phyloP scores from a whole-genome alignment of 2,329 filamentous ascomycete species.

The Diaporthe sp. region DNA sequence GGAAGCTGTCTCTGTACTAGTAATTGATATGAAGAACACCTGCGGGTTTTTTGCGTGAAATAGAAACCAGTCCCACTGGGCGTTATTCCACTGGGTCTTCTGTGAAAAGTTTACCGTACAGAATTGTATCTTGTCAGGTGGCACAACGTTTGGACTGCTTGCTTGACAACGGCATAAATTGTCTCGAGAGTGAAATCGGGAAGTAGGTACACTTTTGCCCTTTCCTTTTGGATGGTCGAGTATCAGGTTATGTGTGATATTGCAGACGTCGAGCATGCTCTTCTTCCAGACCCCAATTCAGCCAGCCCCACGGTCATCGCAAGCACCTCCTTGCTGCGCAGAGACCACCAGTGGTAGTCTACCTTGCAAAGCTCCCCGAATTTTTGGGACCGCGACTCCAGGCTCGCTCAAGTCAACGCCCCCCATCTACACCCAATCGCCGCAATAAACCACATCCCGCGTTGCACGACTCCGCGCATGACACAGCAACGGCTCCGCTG shows the following conservation, averaged over 20 bases:
- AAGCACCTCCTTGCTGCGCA: slow-evolving; percentile 10
- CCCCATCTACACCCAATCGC: neutral
- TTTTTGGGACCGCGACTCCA: slow-evolving; percentile 13
- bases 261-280: neutral
- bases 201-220: no score
- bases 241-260: neutral
- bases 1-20: neutral
- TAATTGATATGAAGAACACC: neutral
- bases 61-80: neutral
- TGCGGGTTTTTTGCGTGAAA: no score
- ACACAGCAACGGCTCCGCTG: neutral
- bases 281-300: neutral
- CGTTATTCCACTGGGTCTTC: neutral
- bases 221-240: neutral
- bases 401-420: neutral
- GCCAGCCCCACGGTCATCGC: neutral
- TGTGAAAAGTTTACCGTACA: neutral
- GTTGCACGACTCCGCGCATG: neutral
- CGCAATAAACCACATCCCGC: neutral
- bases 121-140: neutral
- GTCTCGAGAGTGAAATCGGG: accelerated
- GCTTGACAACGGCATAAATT: no score
- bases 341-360: slow-evolving; percentile 3
- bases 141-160: no score
- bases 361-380: slow-evolving; percentile 22